Percentiles rank a stretch among this genome's conserved stretches.
Evolutionary conservation across 1,284 basidiomycete species (phyloP).

Genomic region (Thelephora terrestris): DNA sequence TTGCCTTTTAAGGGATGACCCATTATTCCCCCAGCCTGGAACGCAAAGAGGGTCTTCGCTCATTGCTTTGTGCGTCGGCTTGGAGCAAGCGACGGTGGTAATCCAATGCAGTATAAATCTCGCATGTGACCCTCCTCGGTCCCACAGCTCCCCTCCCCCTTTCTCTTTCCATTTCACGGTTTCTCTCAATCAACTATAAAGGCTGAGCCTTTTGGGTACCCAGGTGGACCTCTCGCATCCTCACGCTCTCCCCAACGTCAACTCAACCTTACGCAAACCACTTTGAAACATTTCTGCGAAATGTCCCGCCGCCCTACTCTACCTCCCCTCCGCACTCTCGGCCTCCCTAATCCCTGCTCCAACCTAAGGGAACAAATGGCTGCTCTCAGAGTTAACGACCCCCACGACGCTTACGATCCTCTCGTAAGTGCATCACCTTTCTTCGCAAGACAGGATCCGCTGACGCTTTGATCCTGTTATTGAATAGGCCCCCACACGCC

Average conservation of each 20-base stretch:
- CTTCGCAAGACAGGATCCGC: no score
- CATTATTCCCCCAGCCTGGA: background rate
- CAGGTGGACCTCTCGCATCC: constrained; percentile 17
- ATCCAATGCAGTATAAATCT: constrained; percentile 20
- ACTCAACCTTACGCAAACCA: constrained; percentile 1
- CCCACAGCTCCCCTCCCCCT: constrained; percentile 13
- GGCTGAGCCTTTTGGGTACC: constrained; percentile 27
- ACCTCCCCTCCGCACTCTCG: constrained; percentile 45
- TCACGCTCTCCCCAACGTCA: constrained; percentile 5
- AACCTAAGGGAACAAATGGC: constrained; percentile 2
- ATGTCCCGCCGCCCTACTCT: constrained; percentile 38
- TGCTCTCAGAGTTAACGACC: constrained; percentile 16
- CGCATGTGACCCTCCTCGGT: constrained; percentile 9
- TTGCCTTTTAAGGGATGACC: no score
- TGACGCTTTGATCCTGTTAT: no score
- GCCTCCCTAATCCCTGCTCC: constrained; percentile 26
- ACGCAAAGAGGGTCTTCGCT: constrained; percentile 3
- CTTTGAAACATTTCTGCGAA: constrained; percentile 24
- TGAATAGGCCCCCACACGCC: constrained; percentile 15
- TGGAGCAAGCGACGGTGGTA: background rate
- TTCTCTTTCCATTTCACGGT: constrained; percentile 8
- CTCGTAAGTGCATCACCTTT: constrained; percentile 6
- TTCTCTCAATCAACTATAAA: constrained; percentile 18
- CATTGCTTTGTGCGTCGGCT: constrained; percentile 1
- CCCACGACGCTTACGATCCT: constrained; percentile 14